Evolutionary conservation across 2,329 filamentous ascomycete genomes (phyloP), one percentile per base, ranked within the genome.

Genomic region (Aspergillus tanneri): DNA sequence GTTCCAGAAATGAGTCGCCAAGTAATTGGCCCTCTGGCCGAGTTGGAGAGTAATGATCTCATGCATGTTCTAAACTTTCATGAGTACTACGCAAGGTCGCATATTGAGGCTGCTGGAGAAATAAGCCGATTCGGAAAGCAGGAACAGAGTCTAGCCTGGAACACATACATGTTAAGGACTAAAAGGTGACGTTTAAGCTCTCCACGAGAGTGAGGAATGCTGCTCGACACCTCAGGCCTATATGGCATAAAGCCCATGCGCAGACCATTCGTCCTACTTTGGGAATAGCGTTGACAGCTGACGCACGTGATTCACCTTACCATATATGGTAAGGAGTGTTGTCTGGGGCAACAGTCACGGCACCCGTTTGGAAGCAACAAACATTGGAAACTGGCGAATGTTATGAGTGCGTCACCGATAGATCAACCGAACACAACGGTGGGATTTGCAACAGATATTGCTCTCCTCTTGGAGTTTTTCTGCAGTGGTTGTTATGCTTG

Each of bases 1-100:
- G 63, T 99, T 99, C 93, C 93, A 99, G 70, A 96, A 99, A 74
- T 99, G 93, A 0, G 91, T 95, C 23, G 87, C 91, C 18, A 95
- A 75, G 63, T 96, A 95, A 70, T 99, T 99, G 68, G 88, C 91
- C 65, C 88, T 85, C 67, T 95, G 87, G 35, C 93, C 93, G 51
- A 97, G 84, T 77, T 99, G 93, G 37, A 99, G 77, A 0, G 92
- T 96, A 53, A 99, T 78, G 53, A 97, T 90, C 72, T 99, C 93
- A 72, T 91, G 90, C 93, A 99, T 97, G 12, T 43, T 56, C 28
- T 27, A 40, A 19, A 39, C 11, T 36, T 23, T 6, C 5, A 16
- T 23, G 11, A 16, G 6, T 16, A 12, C 36, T 35, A 23, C n/a
- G 36, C 21, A 40, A 30, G 25, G 10, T 5, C 14, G 18, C n/a